phyloP scores from a whole-genome alignment of 495 filamentous ascomycete species.

The Penicillium egyptiacum region DNA sequence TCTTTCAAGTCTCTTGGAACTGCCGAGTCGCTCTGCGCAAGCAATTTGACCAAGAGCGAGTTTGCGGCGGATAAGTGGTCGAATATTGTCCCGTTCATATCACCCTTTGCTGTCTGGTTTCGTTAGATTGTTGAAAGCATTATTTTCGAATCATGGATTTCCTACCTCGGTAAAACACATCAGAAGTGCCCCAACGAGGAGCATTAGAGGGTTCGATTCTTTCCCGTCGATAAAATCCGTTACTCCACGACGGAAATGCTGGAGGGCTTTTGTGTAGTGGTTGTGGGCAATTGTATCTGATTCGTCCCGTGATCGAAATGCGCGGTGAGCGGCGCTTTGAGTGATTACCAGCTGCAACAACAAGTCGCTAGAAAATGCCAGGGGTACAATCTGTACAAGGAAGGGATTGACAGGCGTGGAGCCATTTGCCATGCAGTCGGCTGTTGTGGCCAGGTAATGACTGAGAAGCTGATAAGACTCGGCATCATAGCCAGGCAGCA shows the following conservation, averaged over 20 bases:
- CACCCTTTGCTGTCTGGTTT: constrained; percentile 38
- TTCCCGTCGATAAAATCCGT: constrained; percentile 41
- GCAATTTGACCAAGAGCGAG: constrained; percentile 33
- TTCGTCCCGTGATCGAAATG: constrained; percentile 37
- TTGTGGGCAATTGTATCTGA: constrained; percentile 36
- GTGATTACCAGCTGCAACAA: constrained; percentile 40
- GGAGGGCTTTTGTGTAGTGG: constrained; percentile 38
- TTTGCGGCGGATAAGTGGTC: constrained; percentile 40
- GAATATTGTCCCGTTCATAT: constrained; percentile 42
- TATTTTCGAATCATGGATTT: not conserved
- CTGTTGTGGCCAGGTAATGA: constrained; percentile 39
- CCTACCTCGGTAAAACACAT: constrained; percentile 45
- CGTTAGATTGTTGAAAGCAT: constrained; percentile 9
- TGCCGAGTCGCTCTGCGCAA: constrained; percentile 34
- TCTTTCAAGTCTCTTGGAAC: constrained; percentile 40
- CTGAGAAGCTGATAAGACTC: constrained; percentile 38
- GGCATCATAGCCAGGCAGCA: constrained; percentile 36
- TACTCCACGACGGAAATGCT: constrained; percentile 35
- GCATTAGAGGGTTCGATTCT: constrained; percentile 37
- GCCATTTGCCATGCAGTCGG: constrained; percentile 42
- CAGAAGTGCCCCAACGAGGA: constrained; percentile 37
- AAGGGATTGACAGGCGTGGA: constrained; percentile 41
- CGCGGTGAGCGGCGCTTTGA: constrained; percentile 41
- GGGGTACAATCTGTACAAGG: constrained; percentile 39
- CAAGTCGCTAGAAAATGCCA: constrained; percentile 41